Evolutionary conservation across 192 early-diverging fungal species (phyloP), one percentile per base, ranked within the genome.

Genomic region (Rhizophagus prolifer): DNA sequence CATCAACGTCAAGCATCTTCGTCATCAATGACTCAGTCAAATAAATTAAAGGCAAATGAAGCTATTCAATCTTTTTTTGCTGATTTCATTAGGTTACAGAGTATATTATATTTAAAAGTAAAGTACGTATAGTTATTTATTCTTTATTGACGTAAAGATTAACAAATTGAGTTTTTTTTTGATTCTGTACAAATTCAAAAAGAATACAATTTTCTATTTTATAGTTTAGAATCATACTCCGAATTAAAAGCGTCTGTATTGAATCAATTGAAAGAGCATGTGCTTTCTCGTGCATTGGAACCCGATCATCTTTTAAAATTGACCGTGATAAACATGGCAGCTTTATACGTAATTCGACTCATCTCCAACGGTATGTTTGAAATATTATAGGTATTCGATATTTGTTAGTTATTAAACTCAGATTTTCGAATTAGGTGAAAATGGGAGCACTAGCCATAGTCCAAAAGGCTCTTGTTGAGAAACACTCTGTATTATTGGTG

Each of bases 31-130:
- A n/a, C 58, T 44, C 63, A 79, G 14, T 68, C 61, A 31, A 79
- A 78, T 58, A 80, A 81, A 75, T 68, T 75, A 44, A 77, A 83
- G 70, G 58, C 70, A 13, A 63, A 64, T 12, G 78, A 75, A 30
- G 28, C 75, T 26, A 78, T 81, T 14, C 58, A 82, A 19, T 72
- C 70, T 3, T 83, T 85, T 60, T 70, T 81, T 41, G 21, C 75
- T 3, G 79, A 80, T 50, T 85, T 85, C 44, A 75, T 85, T 66
- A 30, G 76, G 60, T 58, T 81, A 34, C 84, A 85, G 31, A 81
- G 82, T 4, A 59, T 80, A 5, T 79, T 85, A 21, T 85, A 82
- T 26, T 63, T 83, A 74, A 81, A 68, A 25, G 63, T 69, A 5
- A 70, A 77, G 14, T 82, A 79, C 8, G 78, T 76, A 23, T 77